Conservation (phyloP, 1,284 basidiomycete species). For the Marasmius tenuissimus region DNA sequence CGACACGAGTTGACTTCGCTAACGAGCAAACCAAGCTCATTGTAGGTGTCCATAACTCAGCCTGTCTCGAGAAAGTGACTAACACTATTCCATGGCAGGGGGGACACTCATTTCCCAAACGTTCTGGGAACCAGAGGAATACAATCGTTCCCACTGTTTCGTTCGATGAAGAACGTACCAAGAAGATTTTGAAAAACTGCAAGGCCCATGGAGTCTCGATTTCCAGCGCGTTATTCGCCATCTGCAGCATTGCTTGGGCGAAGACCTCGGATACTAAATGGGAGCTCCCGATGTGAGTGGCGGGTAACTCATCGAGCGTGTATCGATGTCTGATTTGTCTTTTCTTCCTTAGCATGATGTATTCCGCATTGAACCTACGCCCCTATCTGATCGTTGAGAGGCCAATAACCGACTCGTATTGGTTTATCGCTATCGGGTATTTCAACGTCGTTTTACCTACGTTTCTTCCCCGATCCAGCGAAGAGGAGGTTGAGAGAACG, state of each 20-base stretch:
- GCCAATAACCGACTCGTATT: conserved; percentile 60
- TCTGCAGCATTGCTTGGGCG: conserved; percentile 75
- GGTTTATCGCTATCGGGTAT: conserved; percentile 77
- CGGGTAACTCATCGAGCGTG: neutral
- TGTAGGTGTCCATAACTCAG: conserved; percentile 28
- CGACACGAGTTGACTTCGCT: conserved; percentile 56
- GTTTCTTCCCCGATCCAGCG: conserved; percentile 47
- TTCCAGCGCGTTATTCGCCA: conserved; percentile 71
- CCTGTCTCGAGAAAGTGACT: neutral
- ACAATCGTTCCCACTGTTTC: conserved; percentile 68
- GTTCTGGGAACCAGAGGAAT: conserved; percentile 43
- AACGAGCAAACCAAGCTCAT: conserved; percentile 50
- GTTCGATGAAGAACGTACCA: conserved; percentile 54
- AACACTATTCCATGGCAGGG: conserved; percentile 39
- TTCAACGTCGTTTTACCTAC: conserved; percentile 77
- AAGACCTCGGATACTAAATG: conserved; percentile 41
- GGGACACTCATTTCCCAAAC: conserved; percentile 64
- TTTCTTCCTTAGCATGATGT: conserved; percentile 61
- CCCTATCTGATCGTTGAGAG: conserved; percentile 50
- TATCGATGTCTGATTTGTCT: neutral
- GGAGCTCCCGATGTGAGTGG: conserved; percentile 55
- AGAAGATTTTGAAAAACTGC: conserved; percentile 60
- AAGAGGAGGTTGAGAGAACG: conserved; percentile 35
- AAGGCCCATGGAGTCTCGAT: conserved; percentile 74
- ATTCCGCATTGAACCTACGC: conserved; percentile 75